Percentiles rank a stretch among this genome's conserved stretches.
Conservation (phyloP, 345 rosid species). For the Arabidopsis suecica region DNA sequence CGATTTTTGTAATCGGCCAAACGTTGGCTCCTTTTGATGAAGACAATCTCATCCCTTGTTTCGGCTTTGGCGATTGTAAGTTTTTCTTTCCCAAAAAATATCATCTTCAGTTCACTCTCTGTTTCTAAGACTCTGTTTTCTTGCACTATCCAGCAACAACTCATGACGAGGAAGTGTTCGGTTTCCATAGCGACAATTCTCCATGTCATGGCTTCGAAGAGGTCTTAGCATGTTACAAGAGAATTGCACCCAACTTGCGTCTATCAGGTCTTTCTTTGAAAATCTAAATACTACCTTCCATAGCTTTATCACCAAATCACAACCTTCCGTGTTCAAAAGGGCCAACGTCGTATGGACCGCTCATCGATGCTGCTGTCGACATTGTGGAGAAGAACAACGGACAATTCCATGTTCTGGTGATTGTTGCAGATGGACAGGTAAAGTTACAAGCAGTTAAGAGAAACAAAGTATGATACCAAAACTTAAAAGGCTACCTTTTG, state of each 20-base stretch:
- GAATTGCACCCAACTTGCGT: conserved; percentile 59
- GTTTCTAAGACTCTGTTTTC: conserved; percentile 13
- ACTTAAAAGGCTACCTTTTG: background rate
- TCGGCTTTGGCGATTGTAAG: conserved; percentile 82
- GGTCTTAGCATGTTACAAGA: conserved; percentile 73
- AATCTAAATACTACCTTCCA: background rate
- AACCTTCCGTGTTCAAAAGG: conserved; percentile 49
- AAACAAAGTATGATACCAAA: background rate
- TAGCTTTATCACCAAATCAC: conserved; percentile 8
- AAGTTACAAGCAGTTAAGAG: conserved; percentile 5
- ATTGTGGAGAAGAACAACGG: conserved; percentile 73
- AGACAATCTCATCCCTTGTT: conserved; percentile 82
- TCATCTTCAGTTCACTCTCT: background rate
- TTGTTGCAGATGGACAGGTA: conserved; percentile 90
- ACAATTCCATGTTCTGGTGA: conserved; percentile 78
- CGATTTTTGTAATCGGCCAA: conserved; percentile 74
- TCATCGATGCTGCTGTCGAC: conserved; percentile 67
- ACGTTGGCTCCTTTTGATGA: conserved; percentile 88
- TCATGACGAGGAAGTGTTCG: conserved; percentile 69
- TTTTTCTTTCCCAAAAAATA: background rate
- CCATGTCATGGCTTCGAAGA: conserved; percentile 91
- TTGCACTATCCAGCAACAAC: conserved; percentile 61
- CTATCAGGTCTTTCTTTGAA: conserved; percentile 61
- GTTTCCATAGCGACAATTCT: conserved; percentile 71
- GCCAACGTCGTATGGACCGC: conserved; percentile 81